Conservation (phyloP, 1,284 basidiomycete genomes). For the Cerioporus squamosus region DNA sequence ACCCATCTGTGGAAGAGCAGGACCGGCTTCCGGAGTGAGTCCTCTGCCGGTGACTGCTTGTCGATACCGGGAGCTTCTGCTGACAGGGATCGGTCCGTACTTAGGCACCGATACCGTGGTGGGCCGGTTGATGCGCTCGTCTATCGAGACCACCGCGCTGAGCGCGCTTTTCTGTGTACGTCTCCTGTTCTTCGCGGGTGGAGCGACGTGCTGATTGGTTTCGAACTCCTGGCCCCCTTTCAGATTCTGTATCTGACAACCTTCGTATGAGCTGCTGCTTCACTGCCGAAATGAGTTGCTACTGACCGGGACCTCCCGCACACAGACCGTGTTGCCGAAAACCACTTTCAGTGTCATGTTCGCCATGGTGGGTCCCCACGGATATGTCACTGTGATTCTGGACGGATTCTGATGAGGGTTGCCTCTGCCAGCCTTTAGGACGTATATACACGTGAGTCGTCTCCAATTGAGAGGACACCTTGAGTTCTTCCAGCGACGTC, state of each 20-base stretch:
- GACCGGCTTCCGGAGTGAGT: slow-evolving; percentile 15
- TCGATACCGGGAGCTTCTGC: not conserved
- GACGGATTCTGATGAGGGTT: too few relatives aligned
- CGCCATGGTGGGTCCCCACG: slow-evolving; percentile 8
- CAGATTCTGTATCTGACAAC: slow-evolving; percentile 14
- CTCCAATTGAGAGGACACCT: not conserved
- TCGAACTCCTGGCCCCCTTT: not conserved
- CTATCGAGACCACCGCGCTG: slow-evolving; percentile 17
- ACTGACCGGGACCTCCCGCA: not conserved
- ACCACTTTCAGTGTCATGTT: slow-evolving; percentile 15
- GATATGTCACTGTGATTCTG: not conserved
- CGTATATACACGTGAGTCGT: slow-evolving; percentile 20
- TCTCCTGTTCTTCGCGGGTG: not conserved
- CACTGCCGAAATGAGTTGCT: too few relatives aligned
- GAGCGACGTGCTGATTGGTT: not conserved
- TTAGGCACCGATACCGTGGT: slow-evolving; percentile 19
- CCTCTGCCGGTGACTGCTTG: not conserved
- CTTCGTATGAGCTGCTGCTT: slow-evolving; percentile 4
- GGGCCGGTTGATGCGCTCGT: slow-evolving; percentile 18
- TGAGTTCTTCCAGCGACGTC: not conserved
- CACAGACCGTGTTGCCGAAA: slow-evolving; percentile 1
- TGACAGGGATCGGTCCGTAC: not conserved
- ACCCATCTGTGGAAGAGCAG: slow-evolving; percentile 12
- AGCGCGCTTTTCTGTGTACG: slow-evolving; percentile 15
- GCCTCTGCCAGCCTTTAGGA: slow-evolving; percentile 7